These are phyloP conservation scores for Deinandra increscens DNA, from an alignment of 129 eudicot genomes.

Conservation along the genomic window DNA sequence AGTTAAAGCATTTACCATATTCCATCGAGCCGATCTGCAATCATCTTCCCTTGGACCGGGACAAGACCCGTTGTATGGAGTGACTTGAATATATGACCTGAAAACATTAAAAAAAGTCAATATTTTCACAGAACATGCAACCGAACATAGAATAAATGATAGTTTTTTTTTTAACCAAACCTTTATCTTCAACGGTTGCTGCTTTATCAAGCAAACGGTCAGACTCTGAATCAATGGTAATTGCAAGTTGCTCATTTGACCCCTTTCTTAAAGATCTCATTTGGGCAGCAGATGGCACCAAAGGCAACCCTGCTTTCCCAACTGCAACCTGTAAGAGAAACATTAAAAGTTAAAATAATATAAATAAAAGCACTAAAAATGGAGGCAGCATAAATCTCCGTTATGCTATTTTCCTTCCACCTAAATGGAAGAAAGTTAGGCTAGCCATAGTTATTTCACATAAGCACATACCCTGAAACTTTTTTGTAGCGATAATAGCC, in stretches of 20 bases:
- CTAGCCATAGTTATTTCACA: neutral
- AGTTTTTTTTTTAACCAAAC: constrained; percentile 29
- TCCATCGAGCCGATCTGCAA: constrained; percentile 94
- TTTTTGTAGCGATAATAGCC: neutral
- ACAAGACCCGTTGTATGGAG: constrained; percentile 76
- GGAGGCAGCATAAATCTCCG: constrained; percentile 17
- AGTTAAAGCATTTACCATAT: constrained; percentile 58
- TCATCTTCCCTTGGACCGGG: constrained; percentile 83
- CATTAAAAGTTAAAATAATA: constrained; percentile 14
- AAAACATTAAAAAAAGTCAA: constrained; percentile 24
- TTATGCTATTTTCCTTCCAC: constrained; percentile 11
- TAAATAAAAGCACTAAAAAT: constrained; percentile 7
- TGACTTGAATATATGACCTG: constrained; percentile 91
- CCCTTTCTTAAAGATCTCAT: constrained; percentile 78
- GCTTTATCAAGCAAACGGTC: constrained; percentile 62
- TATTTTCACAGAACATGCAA: neutral
- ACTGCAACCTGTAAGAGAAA: constrained; percentile 50
- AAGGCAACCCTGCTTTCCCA: constrained; percentile 56
- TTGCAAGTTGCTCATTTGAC: constrained; percentile 81
- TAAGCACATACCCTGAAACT: neutral
- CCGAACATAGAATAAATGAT: constrained; percentile 1
- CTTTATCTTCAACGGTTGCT: constrained; percentile 75
- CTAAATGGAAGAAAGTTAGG: constrained; percentile 1
- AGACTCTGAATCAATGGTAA: constrained; percentile 73
- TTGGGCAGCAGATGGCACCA: constrained; percentile 76